Conservation (phyloP, 2,329 filamentous ascomycete species). For the Colletotrichum abscissum region DNA sequence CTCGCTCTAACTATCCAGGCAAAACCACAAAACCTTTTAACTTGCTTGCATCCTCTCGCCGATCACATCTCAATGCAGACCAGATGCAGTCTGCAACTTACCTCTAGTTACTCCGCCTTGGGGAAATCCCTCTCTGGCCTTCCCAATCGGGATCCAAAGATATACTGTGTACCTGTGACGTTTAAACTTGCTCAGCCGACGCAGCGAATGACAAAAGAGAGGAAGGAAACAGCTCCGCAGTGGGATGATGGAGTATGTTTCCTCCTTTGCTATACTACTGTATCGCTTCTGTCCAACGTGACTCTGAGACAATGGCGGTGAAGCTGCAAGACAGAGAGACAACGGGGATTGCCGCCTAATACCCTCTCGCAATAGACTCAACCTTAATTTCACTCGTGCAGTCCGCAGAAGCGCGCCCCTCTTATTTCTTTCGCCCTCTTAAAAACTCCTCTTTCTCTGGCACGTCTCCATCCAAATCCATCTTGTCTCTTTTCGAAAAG, state of each 20-base stretch:
- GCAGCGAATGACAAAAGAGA: background rate
- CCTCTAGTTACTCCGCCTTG: background rate
- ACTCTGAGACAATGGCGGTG: constrained; percentile 8
- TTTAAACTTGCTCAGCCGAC: background rate
- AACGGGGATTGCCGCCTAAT: background rate
- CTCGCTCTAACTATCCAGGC: background rate
- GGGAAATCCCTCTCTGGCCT: background rate
- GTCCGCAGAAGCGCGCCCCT: background rate
- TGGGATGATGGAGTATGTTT: background rate
- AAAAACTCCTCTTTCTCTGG: background rate
- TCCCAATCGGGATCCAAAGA: background rate
- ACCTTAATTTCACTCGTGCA: background rate
- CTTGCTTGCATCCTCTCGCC: background rate
- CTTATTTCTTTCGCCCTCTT: too few relatives aligned
- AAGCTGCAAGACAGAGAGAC: background rate
- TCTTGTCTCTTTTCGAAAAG: background rate
- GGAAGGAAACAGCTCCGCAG: background rate
- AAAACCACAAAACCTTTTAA: background rate
- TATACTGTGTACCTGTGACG: background rate
- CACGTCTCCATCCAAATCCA: background rate
- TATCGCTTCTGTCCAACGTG: background rate
- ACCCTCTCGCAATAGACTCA: background rate
- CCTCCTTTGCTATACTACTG: background rate
- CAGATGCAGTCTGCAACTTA: background rate
- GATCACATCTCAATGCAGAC: background rate